Conservation (phyloP, 208 protist genomes). For the Leishmania tarentolae region DNA sequence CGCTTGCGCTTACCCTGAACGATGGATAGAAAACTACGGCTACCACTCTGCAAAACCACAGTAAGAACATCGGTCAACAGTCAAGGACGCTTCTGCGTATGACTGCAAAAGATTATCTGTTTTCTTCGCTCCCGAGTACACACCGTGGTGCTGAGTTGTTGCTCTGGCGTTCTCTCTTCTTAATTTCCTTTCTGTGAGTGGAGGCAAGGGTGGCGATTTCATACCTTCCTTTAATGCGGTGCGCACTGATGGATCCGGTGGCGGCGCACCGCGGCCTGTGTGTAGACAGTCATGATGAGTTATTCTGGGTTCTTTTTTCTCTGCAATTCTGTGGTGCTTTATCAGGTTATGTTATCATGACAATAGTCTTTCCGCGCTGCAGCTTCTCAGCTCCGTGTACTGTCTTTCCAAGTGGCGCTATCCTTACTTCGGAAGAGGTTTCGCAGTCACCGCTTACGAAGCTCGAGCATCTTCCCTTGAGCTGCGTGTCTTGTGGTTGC, state of each 20-base stretch:
- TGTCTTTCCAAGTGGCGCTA: neutral
- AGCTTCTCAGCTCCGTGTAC: neutral
- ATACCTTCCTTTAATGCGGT: neutral
- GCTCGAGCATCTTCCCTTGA: neutral
- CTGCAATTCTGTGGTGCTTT: neutral
- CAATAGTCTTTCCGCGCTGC: neutral
- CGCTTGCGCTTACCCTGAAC: neutral
- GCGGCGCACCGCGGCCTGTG: neutral
- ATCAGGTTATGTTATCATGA: neutral
- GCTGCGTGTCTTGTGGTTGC: neutral
- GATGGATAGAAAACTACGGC: neutral
- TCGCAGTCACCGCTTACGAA: neutral
- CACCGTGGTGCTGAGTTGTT: neutral
- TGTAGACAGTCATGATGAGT: neutral
- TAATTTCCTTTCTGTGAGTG: neutral
- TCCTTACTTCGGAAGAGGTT: neutral
- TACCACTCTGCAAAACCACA: neutral
- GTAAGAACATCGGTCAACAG: neutral
- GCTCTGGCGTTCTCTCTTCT: neutral
- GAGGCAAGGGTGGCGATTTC: neutral
- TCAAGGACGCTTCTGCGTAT: neutral
- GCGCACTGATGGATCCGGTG: neutral
- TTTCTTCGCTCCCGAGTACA: too few species aligned
- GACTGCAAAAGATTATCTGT: neutral
- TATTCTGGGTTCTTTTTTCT: neutral